Evolutionary conservation across 768 basidiomycete species (phyloP), one percentile per base, ranked within the genome.

Genomic region (Pulveroboletus sp.): DNA sequence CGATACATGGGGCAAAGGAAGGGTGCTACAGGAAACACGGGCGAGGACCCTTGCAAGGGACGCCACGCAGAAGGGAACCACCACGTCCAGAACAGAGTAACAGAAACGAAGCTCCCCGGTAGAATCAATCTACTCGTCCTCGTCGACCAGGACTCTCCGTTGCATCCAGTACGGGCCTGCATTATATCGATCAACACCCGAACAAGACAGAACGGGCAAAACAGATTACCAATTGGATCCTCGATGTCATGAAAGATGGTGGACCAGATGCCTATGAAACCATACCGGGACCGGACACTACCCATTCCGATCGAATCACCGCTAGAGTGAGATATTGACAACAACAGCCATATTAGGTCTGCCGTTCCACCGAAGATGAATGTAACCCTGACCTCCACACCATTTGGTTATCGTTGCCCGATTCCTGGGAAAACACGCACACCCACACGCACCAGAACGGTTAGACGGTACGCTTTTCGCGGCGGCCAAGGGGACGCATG

Each of bases 281-380:
- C 85, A 61, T 69, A 81, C 8, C 67, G 66, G 4, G 85, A 85
- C 14, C 80, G 75, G 15, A 83, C 56, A 1, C 74, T 78, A 14
- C 86, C 85, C 12, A 86, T 51, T 49, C 84, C 81, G 18, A 87
- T 66, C 31, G 76, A 84, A 33, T 80, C 75, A n/a, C 76, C 81
- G 56, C 84, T 85, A 49, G 35, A 27, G 30, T 0, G 14, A 1
- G 5, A 24, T 24, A 18, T 21, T 21, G 21, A 21, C 21, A 21
- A 21, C 21, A 21, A 21, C 21, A 21, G 3, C 21, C 21, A 21
- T 21, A 43, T 49, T 42, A 49, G 36, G 18, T 7, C 8, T 39
- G 39, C 33, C 7, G 2, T 0, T 15, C n/a, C 39, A 10, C 6
- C 26, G 37, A 14, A 33, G 31, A 32, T 17, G 5, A 39, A 52